Evolutionary conservation across 73 alveolate genomes (phyloP).

Genomic region (Paramecium sonneborni): DNA sequence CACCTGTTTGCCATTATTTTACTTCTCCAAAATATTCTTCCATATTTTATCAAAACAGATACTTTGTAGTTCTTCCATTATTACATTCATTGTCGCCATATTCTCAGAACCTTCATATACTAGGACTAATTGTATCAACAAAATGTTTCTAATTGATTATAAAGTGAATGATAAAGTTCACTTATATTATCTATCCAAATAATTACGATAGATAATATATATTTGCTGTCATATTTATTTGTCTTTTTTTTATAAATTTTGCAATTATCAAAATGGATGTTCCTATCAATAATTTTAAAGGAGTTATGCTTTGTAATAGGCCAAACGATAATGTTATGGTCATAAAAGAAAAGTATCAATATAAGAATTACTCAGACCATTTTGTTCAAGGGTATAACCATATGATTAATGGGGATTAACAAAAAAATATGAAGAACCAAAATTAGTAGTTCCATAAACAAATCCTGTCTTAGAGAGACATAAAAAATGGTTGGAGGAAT

Average conservation of each 20-base stretch:
- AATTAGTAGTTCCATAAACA: neutral
- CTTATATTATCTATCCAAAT: no score
- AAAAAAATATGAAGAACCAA: slow-evolving; percentile 50
- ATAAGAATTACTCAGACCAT: slow-evolving; percentile 69
- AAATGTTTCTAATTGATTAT: no score
- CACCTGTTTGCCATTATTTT: no score
- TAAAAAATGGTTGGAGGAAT: slow-evolving; percentile 64
- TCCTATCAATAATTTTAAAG: slow-evolving; percentile 80
- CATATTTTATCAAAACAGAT: no score
- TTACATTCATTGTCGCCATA: no score
- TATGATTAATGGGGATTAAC: slow-evolving; percentile 82
- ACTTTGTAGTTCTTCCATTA: no score
- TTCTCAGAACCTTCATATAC: no score
- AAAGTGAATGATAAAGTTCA: no score
- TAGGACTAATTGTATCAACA: no score
- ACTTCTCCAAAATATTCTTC: no score
- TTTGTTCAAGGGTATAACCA: slow-evolving; percentile 84
- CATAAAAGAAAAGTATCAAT: slow-evolving; percentile 73
- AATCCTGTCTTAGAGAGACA: slow-evolving; percentile 67
- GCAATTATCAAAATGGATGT: slow-evolving; percentile 12
- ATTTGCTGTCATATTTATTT: neutral
- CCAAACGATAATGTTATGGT: slow-evolving; percentile 78
- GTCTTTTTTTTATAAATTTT: neutral
- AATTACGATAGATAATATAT: no score
- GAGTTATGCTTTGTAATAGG: slow-evolving; percentile 94